These are phyloP conservation scores for Curvularia spicifera DNA, from an alignment of 2,329 filamentous ascomycete genomes.

Conservation along the genomic window DNA sequence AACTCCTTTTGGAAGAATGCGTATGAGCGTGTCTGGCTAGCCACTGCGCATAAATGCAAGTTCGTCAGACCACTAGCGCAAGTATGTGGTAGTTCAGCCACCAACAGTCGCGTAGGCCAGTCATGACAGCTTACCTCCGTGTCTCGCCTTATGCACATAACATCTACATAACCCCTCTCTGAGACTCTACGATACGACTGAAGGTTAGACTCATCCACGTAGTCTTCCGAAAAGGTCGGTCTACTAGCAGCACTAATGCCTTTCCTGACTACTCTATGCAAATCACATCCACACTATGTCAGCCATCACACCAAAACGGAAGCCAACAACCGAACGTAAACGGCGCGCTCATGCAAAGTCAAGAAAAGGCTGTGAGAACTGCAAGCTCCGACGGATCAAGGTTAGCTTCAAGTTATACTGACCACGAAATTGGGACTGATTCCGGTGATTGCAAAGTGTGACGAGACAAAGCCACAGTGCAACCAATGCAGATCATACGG, in stretches of 20 bases:
- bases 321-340: constrained; percentile 25
- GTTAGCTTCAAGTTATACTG: constrained; percentile 38
- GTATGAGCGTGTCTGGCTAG: not conserved
- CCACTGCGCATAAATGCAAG: too few relatives aligned
- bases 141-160: not conserved
- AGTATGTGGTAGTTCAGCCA: too few relatives aligned
- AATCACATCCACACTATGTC: constrained; percentile 20
- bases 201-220: not conserved
- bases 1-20: not conserved
- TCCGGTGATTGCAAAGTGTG: constrained; percentile 53
- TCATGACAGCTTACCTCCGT: not conserved
- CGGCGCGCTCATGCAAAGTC: constrained; percentile 59
- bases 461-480: constrained; percentile 60
- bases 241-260: not conserved
- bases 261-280: too few relatives aligned
- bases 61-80: not conserved
- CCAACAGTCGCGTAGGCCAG: not conserved
- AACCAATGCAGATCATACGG: constrained; percentile 57
- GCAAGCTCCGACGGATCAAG: constrained; percentile 62
- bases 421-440: not conserved
- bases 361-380: constrained; percentile 62
- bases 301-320: constrained; percentile 14
- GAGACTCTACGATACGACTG: not conserved
- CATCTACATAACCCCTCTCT: not conserved
- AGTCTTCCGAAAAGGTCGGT: not conserved